These are phyloP conservation scores for Pontederia paniculata DNA, from an alignment of 176 grass and related monocot species.

Conservation along the genomic window DNA sequence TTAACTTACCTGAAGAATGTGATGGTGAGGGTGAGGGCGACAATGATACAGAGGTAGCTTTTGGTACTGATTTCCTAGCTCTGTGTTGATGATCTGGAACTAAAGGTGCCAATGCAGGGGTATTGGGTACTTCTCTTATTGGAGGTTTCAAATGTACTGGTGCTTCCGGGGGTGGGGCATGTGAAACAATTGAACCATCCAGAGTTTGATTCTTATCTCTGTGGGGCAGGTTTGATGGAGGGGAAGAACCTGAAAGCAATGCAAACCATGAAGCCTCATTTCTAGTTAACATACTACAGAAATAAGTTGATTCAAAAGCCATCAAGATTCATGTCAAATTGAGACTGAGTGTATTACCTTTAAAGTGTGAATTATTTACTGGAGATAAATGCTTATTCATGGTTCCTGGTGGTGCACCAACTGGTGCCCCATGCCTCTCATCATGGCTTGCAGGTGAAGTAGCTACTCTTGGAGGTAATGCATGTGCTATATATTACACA, in stretches of 20 bases:
- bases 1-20: constrained; percentile 39
- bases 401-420: constrained; percentile 38
- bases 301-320: constrained; percentile 7
- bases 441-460: constrained; percentile 18
- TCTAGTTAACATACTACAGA: constrained; percentile 1
- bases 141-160: not conserved
- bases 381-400: constrained; percentile 21
- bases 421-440: constrained; percentile 28
- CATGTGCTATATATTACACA: constrained; percentile 36
- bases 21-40: constrained; percentile 34
- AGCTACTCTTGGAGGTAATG: constrained; percentile 25
- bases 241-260: constrained; percentile 5
- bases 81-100: constrained; percentile 23
- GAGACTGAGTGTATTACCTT: constrained; percentile 38
- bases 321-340: not conserved
- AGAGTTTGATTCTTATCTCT: not conserved
- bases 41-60: constrained; percentile 8
- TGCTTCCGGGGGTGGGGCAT: not conserved
- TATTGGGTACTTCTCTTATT: constrained; percentile 5
- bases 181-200: not conserved
- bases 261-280: not conserved
- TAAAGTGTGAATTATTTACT: constrained; percentile 31
- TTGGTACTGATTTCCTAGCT: constrained; percentile 23
- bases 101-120: constrained; percentile 30
- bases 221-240: constrained; percentile 1